Conservation (phyloP, 164 flowering plant species). For the Liquidambar formosana region DNA sequence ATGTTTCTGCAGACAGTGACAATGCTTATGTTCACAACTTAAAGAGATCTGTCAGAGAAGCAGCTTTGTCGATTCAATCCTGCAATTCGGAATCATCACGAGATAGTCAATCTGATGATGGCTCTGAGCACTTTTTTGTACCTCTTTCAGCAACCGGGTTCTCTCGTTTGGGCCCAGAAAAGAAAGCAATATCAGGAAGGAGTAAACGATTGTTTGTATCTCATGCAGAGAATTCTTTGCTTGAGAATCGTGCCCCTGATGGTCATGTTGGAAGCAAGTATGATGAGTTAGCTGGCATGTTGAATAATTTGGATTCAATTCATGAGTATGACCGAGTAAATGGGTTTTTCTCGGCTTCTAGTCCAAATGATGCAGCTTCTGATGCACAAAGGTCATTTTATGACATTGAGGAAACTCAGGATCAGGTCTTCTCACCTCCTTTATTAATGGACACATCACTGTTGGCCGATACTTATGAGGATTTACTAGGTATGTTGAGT, state of each 20-base stretch:
- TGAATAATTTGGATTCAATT: slow-evolving; percentile 46
- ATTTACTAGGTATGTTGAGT: slow-evolving; percentile 78
- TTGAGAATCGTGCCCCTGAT: slow-evolving; percentile 33
- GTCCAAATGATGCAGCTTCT: slow-evolving; percentile 44
- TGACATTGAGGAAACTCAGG: slow-evolving; percentile 60
- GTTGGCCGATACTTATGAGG: slow-evolving; percentile 78
- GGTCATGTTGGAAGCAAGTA: slow-evolving; percentile 34
- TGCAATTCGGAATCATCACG: slow-evolving; percentile 53
- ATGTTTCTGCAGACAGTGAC: slow-evolving; percentile 53
- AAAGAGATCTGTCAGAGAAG: slow-evolving; percentile 90
- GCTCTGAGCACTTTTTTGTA: slow-evolving; percentile 77
- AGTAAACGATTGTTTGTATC: slow-evolving; percentile 52
- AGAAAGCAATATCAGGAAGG: slow-evolving; percentile 36
- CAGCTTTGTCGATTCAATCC: slow-evolving; percentile 64
- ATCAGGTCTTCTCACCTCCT: slow-evolving; percentile 90
- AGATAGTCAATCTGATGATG: slow-evolving; percentile 65
- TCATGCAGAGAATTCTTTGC: slow-evolving; percentile 42
- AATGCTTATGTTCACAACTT: slow-evolving; percentile 60
- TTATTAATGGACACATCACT: slow-evolving; percentile 80
- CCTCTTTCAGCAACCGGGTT: slow-evolving; percentile 65
- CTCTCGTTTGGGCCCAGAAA: slow-evolving; percentile 45
- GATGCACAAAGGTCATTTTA: slow-evolving; percentile 46
- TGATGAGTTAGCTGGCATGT: slow-evolving; percentile 40
- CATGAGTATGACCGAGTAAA: slow-evolving; percentile 49
- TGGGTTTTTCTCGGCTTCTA: slow-evolving; percentile 56